A percentile compares a stretch with the other conserved stretches of the same genome.
Conservation (phyloP, 257 asterid species). For the Rauvolfia tetraphylla region DNA sequence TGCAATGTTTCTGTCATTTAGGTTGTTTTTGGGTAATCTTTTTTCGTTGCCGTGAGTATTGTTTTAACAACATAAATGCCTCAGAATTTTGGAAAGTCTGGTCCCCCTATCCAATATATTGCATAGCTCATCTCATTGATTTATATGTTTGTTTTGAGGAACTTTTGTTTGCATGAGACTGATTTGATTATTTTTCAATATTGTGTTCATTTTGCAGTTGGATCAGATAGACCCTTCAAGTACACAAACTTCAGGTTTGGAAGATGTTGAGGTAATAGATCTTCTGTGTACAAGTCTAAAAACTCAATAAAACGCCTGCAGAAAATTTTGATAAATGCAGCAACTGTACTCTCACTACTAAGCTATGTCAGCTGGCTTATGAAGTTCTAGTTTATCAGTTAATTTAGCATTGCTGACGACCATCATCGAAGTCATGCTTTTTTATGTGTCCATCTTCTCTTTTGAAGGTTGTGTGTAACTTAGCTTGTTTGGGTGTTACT, state of each 20-base stretch:
- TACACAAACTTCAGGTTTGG: constrained; percentile 46
- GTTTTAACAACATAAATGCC: too few species aligned
- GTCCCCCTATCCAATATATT: background rate
- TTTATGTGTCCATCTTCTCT: background rate
- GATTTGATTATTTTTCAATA: constrained; percentile 6
- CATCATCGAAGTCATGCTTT: background rate
- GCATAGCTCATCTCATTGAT: too few species aligned
- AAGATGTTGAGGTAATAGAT: constrained; percentile 43
- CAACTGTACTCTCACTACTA: background rate
- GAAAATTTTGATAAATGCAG: background rate
- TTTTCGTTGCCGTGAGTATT: too few species aligned
- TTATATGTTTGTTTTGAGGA: background rate
- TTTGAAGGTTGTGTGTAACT: background rate
- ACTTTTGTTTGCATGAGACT: background rate
- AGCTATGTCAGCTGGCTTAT: background rate
- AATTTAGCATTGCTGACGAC: background rate
- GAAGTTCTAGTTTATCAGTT: background rate
- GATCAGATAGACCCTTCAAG: constrained; percentile 52
- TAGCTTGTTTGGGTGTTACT: background rate
- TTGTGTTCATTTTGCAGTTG: constrained; percentile 40
- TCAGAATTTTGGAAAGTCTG: background rate
- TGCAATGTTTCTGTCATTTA: background rate
- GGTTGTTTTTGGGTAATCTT: background rate
- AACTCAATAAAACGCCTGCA: background rate
- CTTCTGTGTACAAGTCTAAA: background rate